These are phyloP conservation scores for Macrophomina pseudophaseolina DNA, from an alignment of 2,329 filamentous ascomycete species.

Conservation along the genomic window DNA sequence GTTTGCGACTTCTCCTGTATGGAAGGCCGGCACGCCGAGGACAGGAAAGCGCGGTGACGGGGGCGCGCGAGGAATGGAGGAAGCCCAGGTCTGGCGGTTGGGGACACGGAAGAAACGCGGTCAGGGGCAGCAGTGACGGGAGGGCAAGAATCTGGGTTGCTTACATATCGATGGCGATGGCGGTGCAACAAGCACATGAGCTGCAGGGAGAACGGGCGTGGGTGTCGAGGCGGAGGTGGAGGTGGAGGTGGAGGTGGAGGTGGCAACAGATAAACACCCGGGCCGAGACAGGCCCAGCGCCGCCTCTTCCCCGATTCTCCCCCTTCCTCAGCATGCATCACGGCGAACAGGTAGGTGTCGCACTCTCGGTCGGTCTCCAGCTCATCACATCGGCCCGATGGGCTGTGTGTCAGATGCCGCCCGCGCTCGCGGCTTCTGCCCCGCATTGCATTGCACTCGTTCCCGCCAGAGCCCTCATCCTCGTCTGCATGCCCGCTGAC, in stretches of 20 bases:
- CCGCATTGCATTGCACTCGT: not conserved
- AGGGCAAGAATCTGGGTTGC: not conserved
- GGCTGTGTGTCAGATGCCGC: not conserved
- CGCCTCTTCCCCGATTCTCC: not conserved
- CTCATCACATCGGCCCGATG: conserved; percentile 2
- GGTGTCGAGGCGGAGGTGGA: not conserved
- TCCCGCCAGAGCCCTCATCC: not conserved
- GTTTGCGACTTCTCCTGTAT: not conserved
- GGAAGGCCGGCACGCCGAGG: not conserved
- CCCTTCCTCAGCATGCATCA: not conserved
- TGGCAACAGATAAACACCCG: not conserved
- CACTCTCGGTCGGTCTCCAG: not conserved
- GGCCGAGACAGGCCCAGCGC: too few species aligned
- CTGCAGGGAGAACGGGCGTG: not conserved
- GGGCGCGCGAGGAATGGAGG: not conserved
- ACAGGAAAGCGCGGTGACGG: not conserved
- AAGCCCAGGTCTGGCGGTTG: not conserved
- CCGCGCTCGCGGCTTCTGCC: conserved; percentile 3
- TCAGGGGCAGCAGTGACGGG: not conserved
- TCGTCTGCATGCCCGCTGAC: not conserved
- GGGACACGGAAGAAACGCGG: not conserved
- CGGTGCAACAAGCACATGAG: too few species aligned
- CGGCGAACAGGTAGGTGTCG: not conserved
- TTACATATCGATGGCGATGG: not conserved
- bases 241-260: not conserved